Percentiles rank a stretch among this genome's conserved stretches.
These are phyloP conservation scores for Royoungia palumana DNA, from an alignment of 768 basidiomycete genomes.

Conservation along the genomic window DNA sequence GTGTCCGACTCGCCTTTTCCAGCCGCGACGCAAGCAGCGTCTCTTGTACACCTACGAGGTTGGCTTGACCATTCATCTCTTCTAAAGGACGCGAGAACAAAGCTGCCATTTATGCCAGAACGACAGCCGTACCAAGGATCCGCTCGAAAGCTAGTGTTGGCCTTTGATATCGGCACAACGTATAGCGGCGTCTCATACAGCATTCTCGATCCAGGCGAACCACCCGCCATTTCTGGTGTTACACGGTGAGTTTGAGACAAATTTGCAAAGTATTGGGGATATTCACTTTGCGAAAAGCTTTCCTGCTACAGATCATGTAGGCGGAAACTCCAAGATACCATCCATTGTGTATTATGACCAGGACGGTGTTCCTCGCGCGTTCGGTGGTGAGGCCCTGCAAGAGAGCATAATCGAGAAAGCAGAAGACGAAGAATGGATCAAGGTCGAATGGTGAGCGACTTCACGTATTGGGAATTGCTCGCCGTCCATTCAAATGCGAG, in stretches of 20 bases:
- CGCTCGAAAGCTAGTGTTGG: conserved; percentile 42
- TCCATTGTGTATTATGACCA: conserved; percentile 47
- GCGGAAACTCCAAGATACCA: conserved; percentile 49
- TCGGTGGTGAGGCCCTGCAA: conserved; percentile 44
- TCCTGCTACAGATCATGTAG: conserved; percentile 45
- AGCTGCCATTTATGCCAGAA: conserved; percentile 19
- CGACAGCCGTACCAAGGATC: conserved; percentile 40
- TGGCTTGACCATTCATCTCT: no score
- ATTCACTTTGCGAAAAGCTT: conserved; percentile 33
- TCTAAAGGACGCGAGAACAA: not conserved
- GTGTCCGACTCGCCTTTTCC: conserved; percentile 12
- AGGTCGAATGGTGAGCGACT: conserved; percentile 28
- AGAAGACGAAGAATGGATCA: conserved; percentile 34
- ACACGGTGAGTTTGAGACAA: conserved; percentile 18
- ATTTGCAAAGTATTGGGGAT: not conserved
- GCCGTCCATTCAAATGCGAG: conserved; percentile 4
- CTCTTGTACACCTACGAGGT: not conserved
- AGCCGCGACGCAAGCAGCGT: conserved; percentile 10
- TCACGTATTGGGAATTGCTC: not conserved
- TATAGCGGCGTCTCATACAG: conserved; percentile 48
- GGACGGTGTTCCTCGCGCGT: conserved; percentile 37
- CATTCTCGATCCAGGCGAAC: conserved; percentile 31
- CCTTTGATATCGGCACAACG: conserved; percentile 53
- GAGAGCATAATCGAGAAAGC: conserved; percentile 38
- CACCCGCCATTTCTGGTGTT: conserved; percentile 19